These are phyloP conservation scores for Zygosaccharomyces pseudobailii DNA, from an alignment of 1,139 yeast genomes.

Conservation along the genomic window DNA sequence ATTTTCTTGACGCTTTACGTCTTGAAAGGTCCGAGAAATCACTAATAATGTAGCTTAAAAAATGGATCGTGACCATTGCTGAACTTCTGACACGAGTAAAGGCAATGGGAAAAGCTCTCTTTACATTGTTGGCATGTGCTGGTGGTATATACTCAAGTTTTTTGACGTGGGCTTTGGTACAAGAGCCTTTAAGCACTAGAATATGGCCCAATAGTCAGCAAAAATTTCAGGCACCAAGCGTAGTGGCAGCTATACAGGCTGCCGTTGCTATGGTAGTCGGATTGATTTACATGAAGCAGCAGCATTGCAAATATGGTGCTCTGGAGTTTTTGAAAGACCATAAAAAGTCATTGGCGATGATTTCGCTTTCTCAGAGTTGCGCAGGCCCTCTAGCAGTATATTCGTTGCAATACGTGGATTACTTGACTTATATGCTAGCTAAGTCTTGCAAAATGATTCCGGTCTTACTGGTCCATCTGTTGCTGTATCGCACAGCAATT, in stretches of 20 bases:
- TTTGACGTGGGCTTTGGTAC: conserved; percentile 85
- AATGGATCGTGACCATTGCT: not conserved
- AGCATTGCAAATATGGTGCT: conserved; percentile 27
- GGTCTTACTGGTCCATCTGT: conserved; percentile 75
- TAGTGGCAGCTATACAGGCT: conserved; percentile 72
- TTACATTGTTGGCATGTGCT: conserved; percentile 48
- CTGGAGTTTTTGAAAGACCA: conserved; percentile 28
- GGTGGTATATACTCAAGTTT: conserved; percentile 79
- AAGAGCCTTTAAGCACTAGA: conserved; percentile 79
- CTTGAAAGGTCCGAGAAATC: not conserved
- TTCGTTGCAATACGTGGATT: conserved; percentile 78
- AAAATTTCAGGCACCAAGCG: conserved; percentile 68
- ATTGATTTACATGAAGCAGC: conserved; percentile 46
- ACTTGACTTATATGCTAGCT: conserved; percentile 76
- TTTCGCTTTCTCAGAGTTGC: conserved; percentile 73
- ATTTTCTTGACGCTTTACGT: not conserved
- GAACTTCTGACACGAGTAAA: not conserved
- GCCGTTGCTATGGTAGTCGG: conserved; percentile 70
- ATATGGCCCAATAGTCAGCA: conserved; percentile 60
- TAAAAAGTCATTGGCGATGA: conserved; percentile 46
- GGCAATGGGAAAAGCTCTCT: conserved; percentile 6
- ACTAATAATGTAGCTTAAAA: not conserved
- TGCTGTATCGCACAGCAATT: conserved; percentile 67
- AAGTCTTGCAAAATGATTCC: conserved; percentile 93
- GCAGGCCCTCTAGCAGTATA: conserved; percentile 78